phyloP scores from a whole-genome alignment of 2,329 filamentous ascomycete species.

The Truncatella angustata region DNA sequence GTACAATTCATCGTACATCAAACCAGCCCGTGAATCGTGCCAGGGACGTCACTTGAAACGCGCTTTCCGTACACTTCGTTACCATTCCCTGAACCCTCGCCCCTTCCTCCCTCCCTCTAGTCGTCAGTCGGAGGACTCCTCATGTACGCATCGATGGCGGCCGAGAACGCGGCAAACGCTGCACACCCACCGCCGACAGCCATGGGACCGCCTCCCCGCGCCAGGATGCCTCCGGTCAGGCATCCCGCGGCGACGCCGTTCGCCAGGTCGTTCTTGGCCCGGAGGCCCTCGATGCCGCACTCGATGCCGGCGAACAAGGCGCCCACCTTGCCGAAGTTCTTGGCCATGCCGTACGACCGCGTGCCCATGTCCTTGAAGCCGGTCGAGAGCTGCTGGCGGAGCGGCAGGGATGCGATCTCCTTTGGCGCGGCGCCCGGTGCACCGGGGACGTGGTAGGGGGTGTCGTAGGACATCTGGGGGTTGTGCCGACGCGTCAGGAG shows the following conservation, averaged over 20 bases:
- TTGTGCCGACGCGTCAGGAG: neutral
- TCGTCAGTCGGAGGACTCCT: constrained; percentile 69
- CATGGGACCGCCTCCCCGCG: constrained; percentile 83
- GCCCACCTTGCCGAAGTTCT: constrained; percentile 94
- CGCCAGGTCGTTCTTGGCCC: constrained; percentile 88
- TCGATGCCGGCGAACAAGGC: constrained; percentile 90
- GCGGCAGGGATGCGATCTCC: constrained; percentile 63
- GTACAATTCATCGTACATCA: constrained; percentile 1
- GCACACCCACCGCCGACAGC: constrained; percentile 84
- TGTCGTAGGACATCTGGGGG: constrained; percentile 93
- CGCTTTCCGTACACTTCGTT: neutral
- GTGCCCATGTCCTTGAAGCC: constrained; percentile 95
- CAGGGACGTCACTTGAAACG: constrained; percentile 13
- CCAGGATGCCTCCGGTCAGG: constrained; percentile 85
- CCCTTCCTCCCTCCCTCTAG: constrained; percentile 23
- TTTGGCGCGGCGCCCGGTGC: constrained; percentile 30
- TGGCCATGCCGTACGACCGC: constrained; percentile 78
- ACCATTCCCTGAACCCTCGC: too few species aligned
- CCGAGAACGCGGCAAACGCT: constrained; percentile 90
- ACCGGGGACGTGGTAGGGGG: constrained; percentile 63
- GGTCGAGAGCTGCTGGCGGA: constrained; percentile 76
- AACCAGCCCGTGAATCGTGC: neutral
- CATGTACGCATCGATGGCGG: constrained; percentile 92
- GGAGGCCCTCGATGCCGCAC: constrained; percentile 88
- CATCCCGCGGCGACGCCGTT: constrained; percentile 90